phyloP scores from a whole-genome alignment of 495 filamentous ascomycete genomes.

The Aspergillus olivimuriae region DNA sequence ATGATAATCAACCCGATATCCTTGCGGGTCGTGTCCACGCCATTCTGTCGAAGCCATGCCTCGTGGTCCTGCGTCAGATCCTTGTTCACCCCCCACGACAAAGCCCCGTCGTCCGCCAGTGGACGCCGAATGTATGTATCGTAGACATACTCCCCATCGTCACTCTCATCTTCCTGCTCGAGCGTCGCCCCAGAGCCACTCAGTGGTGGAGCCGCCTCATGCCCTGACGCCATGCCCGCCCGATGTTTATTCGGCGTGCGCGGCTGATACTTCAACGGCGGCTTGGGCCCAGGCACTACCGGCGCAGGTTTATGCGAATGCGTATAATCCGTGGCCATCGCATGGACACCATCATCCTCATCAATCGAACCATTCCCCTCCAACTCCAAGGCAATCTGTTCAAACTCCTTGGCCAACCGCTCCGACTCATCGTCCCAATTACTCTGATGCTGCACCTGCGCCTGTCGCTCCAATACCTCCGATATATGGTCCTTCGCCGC shows the following conservation, averaged over 20 bases:
- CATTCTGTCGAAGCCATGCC: slow-evolving; percentile 23
- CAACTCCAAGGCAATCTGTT: slow-evolving; percentile 42
- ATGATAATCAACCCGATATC: slow-evolving; percentile 56
- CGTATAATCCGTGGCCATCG: too few relatives aligned
- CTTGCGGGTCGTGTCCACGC: slow-evolving; percentile 24
- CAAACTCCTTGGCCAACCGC: slow-evolving; percentile 38
- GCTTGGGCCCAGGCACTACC: too few relatives aligned
- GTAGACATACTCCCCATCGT: slow-evolving; percentile 51
- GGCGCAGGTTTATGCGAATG: too few relatives aligned
- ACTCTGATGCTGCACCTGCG: slow-evolving; percentile 23
- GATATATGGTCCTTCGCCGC: slow-evolving; percentile 36
- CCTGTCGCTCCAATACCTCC: slow-evolving; percentile 28
- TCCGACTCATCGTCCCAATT: slow-evolving; percentile 41
- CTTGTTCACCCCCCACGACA: slow-evolving; percentile 27
- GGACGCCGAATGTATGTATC: slow-evolving; percentile 54
- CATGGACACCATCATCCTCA: slow-evolving; percentile 11
- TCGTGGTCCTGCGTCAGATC: slow-evolving; percentile 25
- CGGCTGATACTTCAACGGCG: slow-evolving; percentile 34
- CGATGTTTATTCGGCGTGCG: slow-evolving; percentile 28
- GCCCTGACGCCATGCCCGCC: slow-evolving; percentile 8
- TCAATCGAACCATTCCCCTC: slow-evolving; percentile 18
- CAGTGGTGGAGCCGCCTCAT: too few relatives aligned
- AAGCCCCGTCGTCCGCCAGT: too few relatives aligned
- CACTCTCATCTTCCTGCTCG: slow-evolving; percentile 17
- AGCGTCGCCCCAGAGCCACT: neutral